Evolutionary conservation across 2,329 filamentous ascomycete genomes (phyloP).

Genomic region (Claviceps sp.): DNA sequence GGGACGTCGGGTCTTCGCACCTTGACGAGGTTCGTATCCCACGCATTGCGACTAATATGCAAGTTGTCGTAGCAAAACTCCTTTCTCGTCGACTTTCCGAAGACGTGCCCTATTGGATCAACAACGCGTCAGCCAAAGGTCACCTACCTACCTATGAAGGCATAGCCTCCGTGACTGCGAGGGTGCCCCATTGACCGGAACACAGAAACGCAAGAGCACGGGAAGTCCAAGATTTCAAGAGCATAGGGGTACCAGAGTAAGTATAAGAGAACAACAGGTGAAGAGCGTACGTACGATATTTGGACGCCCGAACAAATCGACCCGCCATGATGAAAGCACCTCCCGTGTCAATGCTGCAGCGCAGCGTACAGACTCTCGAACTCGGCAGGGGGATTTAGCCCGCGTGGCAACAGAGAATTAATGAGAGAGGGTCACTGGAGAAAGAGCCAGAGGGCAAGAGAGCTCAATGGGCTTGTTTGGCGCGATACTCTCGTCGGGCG

Average conservation of each 20-base stretch:
- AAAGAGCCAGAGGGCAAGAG: conserved; percentile 4
- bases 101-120: conserved; percentile 69
- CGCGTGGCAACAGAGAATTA: neutral
- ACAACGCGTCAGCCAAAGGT: neutral
- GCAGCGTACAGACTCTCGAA: neutral
- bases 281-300: conserved; percentile 49
- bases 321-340: conserved; percentile 36
- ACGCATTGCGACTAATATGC: conserved; percentile 93
- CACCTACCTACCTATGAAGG: neutral
- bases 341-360: conserved; percentile 5
- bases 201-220: too few relatives aligned
- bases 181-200: neutral
- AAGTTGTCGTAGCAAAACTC: conserved; percentile 98
- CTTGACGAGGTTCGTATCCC: conserved; percentile 98
- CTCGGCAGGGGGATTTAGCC: neutral
- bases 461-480: conserved; percentile 1
- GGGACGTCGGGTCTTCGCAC: conserved; percentile 31
- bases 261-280: neutral
- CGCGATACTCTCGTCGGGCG: too few relatives aligned
- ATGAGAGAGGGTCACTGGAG: neutral
- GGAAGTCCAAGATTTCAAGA: neutral
- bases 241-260: neutral
- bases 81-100: conserved; percentile 89
- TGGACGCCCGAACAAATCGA: conserved; percentile 55
- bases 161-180: too few relatives aligned